Base-by-base conservation (phyloP, 1,284 basidiomycete genomes). In the Cutaneotrichosporon sp. region DNA sequence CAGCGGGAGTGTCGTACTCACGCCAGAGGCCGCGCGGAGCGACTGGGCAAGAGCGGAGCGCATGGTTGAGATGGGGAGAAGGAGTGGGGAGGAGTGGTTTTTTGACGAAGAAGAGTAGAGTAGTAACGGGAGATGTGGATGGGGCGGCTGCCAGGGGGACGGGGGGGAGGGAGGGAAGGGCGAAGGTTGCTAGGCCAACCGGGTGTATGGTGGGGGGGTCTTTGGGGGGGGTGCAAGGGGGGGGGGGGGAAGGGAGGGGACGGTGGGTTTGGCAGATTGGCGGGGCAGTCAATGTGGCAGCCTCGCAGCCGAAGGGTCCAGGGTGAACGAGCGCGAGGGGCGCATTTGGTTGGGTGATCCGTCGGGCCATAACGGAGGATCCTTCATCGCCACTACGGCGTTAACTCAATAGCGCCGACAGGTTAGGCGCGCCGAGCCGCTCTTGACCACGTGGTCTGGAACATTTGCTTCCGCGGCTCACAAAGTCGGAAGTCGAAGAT, bases 11-110 rank as follows among this genome's bases (percentile, higher is more conserved):
- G 51, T 14, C 61, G 72, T 70, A 69, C 73, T 76, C 61, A 75
- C 75, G 65, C 76, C 68, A 60, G 76, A 62, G 58, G 77, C 78
- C 57, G 73, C 68, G 70, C 75, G 70, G 67, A 79, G 68, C 81
- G 89, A 87, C 84, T 90, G 90, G 84, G 89, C 87, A 83, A 94
- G 84, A 81, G 90, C 90, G 84, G 90, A 87, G 84, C 93, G 91
- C 91, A 95, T 94, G 62, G 68, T 78, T 57, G 76, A 58, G 79
- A 66, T 61, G 65, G 65, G 66, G 71, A 67, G 64, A 55, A 83
- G 82, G 84, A 84, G 59, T 84, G 83, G 66, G 84, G 79, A 62
- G 56, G 53, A 61, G 62, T 40, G 62, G 47, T 83, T 82, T 84
- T 84, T 84, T 83, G 67, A 83, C 79, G 63, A 62, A 49, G 60